A percentile compares a stretch with the other conserved stretches of the same genome.
Conservation (phyloP, 345 rosid species). For the Mallotus nudiflorus region DNA sequence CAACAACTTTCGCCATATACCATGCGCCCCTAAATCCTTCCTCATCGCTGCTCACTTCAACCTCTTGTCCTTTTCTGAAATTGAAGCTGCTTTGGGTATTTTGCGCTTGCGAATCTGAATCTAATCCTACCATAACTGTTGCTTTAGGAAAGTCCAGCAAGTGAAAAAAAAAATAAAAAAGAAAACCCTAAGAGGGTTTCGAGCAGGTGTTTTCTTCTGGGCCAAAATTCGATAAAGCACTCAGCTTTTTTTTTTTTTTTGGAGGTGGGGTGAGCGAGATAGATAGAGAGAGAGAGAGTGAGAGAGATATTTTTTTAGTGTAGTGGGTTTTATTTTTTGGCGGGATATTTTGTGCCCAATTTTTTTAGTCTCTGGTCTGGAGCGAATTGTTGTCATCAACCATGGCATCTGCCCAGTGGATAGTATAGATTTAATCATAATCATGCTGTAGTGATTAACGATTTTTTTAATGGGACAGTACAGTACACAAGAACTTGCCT, state of each 20-base stretch:
- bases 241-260: background rate
- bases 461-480: too few relatives aligned
- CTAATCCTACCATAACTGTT: conserved; percentile 1
- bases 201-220: background rate
- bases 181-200: conserved; percentile 17
- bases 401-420: too few relatives aligned
- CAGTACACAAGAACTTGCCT: too few relatives aligned
- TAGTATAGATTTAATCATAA: too few relatives aligned
- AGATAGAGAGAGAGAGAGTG: too few relatives aligned
- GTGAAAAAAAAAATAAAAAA: background rate
- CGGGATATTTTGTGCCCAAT: conserved; percentile 16
- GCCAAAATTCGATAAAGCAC: background rate
- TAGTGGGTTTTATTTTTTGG: conserved; percentile 17
- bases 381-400: too few relatives aligned
- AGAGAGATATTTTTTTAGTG: background rate
- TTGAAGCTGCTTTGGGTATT: background rate
- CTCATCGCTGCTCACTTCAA: conserved; percentile 58
- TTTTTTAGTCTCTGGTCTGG: background rate
- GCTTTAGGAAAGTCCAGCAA: background rate
- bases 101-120: conserved; percentile 16
- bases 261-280: too few relatives aligned
- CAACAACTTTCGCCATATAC: conserved; percentile 50
- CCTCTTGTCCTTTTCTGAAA: conserved; percentile 24
- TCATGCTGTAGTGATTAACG: too few relatives aligned
- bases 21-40: conserved; percentile 59